Evolutionary conservation across 495 filamentous ascomycete species (phyloP), one percentile per base, ranked within the genome.

Genomic region (Cercophora scortea): DNA sequence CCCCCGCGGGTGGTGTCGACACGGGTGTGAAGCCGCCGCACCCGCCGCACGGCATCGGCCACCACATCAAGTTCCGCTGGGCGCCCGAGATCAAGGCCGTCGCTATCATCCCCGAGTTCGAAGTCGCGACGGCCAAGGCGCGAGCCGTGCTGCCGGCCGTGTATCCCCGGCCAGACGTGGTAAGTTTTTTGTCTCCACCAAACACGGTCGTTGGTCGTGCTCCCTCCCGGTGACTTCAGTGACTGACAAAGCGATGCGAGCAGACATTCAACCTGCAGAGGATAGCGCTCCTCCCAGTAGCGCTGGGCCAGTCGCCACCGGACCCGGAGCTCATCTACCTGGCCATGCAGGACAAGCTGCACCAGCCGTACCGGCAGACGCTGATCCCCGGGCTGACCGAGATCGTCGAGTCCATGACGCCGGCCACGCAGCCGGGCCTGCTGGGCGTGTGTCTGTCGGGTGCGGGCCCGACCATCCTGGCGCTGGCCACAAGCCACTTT

Each of bases 301-400:
- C 90, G 2, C 74, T 98, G 54, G 90, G 90, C 43, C 79, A 85
- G 55, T 89, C 85, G 13, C 93, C 93, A 7, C 92, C 90, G n/a
- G 85, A 96, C 62, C 81, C 92, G 39, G 85, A 90, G 55, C 84
- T 90, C 68, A 97, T 98, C 65, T 95, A 89, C 73, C 78, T 90
- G 32, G 92, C 89, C 32, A 98, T 98, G 93, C 90, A 95, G 70
- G 93, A 98, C 72, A 93, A 89, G 67, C 77, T 98, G 39, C 93
- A 98, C 68, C 93, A 98, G 67, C 92, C 88, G 9, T 96, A 97
- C 70, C 83, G 93, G 42, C 83, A 88, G 65, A 84, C 77, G 11
- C 77, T 98, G 46, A 91, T 98, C 55, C 93, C 92, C 2, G 91
- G 93, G 1, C 72, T 98, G 49, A 85, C 86, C n/a, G 87, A 94